A percentile compares a stretch with the other conserved stretches of the same genome.
Conservation (phyloP, 768 basidiomycete genomes). For the Cyathus striatus region DNA sequence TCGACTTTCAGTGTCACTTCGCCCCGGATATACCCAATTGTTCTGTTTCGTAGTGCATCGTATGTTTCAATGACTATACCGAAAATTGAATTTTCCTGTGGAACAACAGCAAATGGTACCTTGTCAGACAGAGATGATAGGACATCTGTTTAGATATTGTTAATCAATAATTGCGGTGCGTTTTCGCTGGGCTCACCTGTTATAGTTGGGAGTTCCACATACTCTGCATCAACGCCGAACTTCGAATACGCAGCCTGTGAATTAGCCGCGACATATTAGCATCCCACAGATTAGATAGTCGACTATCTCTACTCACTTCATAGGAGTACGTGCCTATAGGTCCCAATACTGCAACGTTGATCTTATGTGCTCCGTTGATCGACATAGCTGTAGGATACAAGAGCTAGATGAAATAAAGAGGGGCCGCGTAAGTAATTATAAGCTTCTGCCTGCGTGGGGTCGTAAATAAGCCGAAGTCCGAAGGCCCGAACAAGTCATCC, state of each 20-base stretch:
- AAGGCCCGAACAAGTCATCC: too few species aligned
- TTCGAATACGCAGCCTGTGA: conserved; percentile 33
- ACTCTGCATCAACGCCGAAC: conserved; percentile 26
- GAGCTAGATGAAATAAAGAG: too few species aligned
- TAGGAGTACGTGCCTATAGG: conserved; percentile 72
- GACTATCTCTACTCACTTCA: conserved; percentile 23
- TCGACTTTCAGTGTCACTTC: conserved; percentile 55
- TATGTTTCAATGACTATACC: conserved; percentile 75
- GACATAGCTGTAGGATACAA: too few species aligned
- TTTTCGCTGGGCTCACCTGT: conserved; percentile 18
- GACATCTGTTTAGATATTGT: conserved; percentile 38
- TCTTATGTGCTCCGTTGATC: too few species aligned
- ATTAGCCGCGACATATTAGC: not conserved
- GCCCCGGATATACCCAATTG: conserved; percentile 50
- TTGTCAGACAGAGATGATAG: conserved; percentile 44
- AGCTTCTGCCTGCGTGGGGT: too few species aligned
- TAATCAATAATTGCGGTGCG: too few species aligned
- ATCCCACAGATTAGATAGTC: not conserved
- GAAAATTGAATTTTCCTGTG: conserved; percentile 77
- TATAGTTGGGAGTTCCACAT: conserved; percentile 29
- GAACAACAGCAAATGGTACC: conserved; percentile 58
- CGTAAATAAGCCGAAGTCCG: too few species aligned
- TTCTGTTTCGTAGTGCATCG: conserved; percentile 49
- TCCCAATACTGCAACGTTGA: conserved; percentile 52
- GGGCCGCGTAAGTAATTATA: too few species aligned